phyloP scores from a whole-genome alignment of 208 protist genomes.

The Porcisia hertigi region DNA sequence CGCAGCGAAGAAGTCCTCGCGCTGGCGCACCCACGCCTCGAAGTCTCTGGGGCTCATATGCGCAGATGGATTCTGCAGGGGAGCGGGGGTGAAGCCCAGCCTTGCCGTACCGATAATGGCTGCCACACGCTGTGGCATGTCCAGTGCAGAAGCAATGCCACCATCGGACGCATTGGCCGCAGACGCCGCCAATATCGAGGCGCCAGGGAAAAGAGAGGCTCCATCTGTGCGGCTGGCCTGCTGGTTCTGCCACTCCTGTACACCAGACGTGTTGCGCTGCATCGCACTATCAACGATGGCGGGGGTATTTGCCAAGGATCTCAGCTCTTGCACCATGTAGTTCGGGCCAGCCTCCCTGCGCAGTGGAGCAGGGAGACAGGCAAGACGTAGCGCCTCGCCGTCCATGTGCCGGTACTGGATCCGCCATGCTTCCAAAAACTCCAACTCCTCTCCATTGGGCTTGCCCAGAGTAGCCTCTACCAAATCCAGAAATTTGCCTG shows the following conservation, averaged over 20 bases:
- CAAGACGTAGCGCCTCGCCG: conserved; percentile 40
- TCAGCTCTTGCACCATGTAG: conserved; percentile 59
- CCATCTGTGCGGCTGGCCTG: conserved; percentile 12
- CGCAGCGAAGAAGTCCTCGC: conserved; percentile 64
- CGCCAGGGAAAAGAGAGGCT: conserved; percentile 5
- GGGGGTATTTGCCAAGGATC: conserved; percentile 15
- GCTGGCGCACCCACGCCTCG: conserved; percentile 48
- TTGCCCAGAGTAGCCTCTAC: conserved; percentile 26
- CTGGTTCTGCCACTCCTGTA: conserved; percentile 43
- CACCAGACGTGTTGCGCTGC: conserved; percentile 27
- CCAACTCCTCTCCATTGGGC: conserved; percentile 43
- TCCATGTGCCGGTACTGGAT: conserved; percentile 30
- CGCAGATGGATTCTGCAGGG: conserved; percentile 50
- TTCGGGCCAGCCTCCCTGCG: conserved; percentile 58
- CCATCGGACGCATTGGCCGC: conserved; percentile 6
- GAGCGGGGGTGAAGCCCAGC: conserved; percentile 45
- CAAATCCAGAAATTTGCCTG: conserved; percentile 21
- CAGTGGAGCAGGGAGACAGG: conserved; percentile 52
- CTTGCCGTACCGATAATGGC: conserved; percentile 55
- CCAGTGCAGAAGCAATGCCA: neutral
- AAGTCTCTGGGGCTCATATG: conserved; percentile 45
- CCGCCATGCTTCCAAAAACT: conserved; percentile 63
- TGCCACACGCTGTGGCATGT: conserved; percentile 33
- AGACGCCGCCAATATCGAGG: neutral
- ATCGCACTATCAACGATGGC: conserved; percentile 18